These are phyloP conservation scores for Diplodia corticola DNA, from an alignment of 2,329 filamentous ascomycete genomes.

Conservation along the genomic window DNA sequence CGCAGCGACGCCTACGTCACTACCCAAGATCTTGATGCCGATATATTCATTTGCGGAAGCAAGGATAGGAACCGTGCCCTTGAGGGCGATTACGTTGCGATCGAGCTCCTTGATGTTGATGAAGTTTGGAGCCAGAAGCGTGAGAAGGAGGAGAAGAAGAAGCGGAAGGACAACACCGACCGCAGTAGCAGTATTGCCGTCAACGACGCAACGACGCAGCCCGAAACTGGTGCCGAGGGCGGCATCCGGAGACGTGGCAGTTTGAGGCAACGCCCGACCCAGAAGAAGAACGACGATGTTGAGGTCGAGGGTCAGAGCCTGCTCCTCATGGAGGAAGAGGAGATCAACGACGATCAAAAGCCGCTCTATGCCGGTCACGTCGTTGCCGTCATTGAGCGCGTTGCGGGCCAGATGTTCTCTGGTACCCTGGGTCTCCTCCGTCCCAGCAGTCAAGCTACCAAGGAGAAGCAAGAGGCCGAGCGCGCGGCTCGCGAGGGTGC, in stretches of 20 bases:
- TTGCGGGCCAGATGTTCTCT: slow-evolving; percentile 98
- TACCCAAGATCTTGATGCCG: slow-evolving; percentile 89
- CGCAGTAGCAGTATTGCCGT: slow-evolving; percentile 75
- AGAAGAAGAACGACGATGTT: slow-evolving; percentile 99
- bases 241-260: slow-evolving; percentile 90
- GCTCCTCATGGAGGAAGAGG: slow-evolving; percentile 94
- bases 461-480: slow-evolving; percentile 99
- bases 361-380: slow-evolving; percentile 96
- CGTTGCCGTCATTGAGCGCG: slow-evolving; percentile 94
- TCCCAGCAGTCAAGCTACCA: slow-evolving; percentile 96
- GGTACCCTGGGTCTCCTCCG: slow-evolving; percentile 91
- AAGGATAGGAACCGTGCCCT: slow-evolving; percentile 97
- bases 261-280: slow-evolving; percentile 91
- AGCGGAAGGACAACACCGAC: slow-evolving; percentile 96
- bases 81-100: slow-evolving; percentile 91
- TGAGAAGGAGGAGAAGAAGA: slow-evolving; percentile 99
- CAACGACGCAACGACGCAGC: slow-evolving; percentile 59
- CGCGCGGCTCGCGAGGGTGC: slow-evolving; percentile 84
- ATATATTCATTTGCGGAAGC: slow-evolving; percentile 99
- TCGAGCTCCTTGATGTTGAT: slow-evolving; percentile 95
- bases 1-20: slow-evolving; percentile 97
- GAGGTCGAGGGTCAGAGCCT: slow-evolving; percentile 98
- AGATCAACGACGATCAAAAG: slow-evolving; percentile 98
- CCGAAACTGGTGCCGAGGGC: slow-evolving; percentile 68
- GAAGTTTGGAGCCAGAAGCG: slow-evolving; percentile 99